Conservation (phyloP, 169 alveolate species). For the Amoebophrya sp. region DNA sequence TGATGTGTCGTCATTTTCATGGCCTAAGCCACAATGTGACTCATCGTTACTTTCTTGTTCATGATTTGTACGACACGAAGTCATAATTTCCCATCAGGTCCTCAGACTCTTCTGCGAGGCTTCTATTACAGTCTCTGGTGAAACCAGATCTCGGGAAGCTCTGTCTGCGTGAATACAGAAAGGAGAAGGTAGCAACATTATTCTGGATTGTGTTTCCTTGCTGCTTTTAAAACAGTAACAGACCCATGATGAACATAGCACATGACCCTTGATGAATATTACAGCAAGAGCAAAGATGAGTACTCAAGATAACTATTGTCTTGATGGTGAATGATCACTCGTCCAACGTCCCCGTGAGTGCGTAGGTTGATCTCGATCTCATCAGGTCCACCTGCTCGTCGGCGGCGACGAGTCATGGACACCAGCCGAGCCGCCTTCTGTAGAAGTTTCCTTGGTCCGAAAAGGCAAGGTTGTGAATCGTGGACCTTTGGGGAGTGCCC, state of each 20-base stretch:
- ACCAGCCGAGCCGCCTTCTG: neutral
- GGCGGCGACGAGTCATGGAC: conserved; percentile 20
- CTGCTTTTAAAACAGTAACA: too few relatives aligned
- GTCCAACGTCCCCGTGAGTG: too few relatives aligned
- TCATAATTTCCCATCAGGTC: neutral
- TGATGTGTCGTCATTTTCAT: neutral
- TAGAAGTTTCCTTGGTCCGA: neutral
- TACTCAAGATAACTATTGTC: too few relatives aligned
- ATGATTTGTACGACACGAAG: neutral
- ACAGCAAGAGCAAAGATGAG: neutral
- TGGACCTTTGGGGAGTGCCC: neutral
- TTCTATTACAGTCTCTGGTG: neutral
- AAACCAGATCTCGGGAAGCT: neutral
- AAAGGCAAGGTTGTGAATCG: neutral
- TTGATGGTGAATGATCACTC: too few relatives aligned
- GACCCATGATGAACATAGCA: too few relatives aligned
- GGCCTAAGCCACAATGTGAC: neutral
- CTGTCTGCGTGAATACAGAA: neutral
- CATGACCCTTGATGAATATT: too few relatives aligned
- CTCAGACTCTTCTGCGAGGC: neutral
- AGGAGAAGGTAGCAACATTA: neutral
- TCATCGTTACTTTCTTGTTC: neutral
- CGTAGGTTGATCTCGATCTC: too few relatives aligned
- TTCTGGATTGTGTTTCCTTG: too few relatives aligned
- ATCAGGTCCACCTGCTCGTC: neutral